Conservation (phyloP, 73 alveolate genomes). For the Uronychia setigera region DNA sequence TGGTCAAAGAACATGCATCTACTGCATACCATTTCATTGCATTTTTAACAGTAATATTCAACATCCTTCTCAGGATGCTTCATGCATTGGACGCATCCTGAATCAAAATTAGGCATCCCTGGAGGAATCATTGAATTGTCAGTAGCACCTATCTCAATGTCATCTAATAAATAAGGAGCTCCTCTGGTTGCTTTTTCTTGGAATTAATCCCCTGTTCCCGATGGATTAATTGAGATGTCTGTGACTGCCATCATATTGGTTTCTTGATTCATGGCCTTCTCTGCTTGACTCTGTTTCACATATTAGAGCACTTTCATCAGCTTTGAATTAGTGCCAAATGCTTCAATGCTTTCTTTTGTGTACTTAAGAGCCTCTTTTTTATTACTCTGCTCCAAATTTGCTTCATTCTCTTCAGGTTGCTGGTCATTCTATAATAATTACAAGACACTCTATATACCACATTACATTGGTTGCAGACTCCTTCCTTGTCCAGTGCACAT, state of each 20-base stretch:
- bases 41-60: slow-evolving; percentile 18
- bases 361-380: neutral
- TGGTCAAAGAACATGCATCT: slow-evolving; percentile 9
- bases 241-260: too few relatives aligned
- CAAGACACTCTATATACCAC: too few relatives aligned
- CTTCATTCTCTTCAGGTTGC: too few relatives aligned
- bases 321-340: neutral
- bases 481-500: too few relatives aligned
- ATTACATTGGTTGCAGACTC: too few relatives aligned
- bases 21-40: slow-evolving; percentile 9
- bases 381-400: neutral
- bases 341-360: neutral
- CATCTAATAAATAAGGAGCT: neutral
- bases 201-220: neutral
- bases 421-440: too few relatives aligned
- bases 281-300: neutral
- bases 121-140: neutral
- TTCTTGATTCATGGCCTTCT: neutral
- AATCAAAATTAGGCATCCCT: neutral
- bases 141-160: neutral
- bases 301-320: neutral
- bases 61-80: neutral
- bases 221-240: too few relatives aligned
- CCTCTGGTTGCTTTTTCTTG: neutral
- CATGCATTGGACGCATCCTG: neutral